phyloP scores from a whole-genome alignment of 495 filamentous ascomycete species.

The Alectoria sarmentosa region DNA sequence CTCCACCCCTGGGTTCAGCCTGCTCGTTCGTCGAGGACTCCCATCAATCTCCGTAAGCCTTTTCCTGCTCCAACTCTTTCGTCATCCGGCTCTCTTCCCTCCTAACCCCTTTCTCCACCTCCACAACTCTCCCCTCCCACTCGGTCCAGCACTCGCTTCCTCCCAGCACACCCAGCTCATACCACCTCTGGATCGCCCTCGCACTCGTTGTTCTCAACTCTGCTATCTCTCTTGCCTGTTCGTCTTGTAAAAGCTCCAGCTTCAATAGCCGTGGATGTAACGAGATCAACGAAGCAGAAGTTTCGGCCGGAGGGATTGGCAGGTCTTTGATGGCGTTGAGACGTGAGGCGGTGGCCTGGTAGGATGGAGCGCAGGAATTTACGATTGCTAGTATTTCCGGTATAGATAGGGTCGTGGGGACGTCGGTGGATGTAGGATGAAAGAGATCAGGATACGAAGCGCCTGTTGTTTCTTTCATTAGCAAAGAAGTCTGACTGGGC shows the following conservation, averaged over 20 bases:
- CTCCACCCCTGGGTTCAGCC: neutral
- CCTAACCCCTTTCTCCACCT: constrained; percentile 58
- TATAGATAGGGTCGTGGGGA: constrained; percentile 38
- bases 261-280: constrained; percentile 64
- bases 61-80: constrained; percentile 35
- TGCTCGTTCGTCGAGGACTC: neutral
- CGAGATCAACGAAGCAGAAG: constrained; percentile 59
- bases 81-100: constrained; percentile 46
- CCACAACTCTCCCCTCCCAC: constrained; percentile 60
- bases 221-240: constrained; percentile 65
- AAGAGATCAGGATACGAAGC: constrained; percentile 54
- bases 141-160: constrained; percentile 67
- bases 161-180: constrained; percentile 62
- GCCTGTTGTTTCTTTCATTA: constrained; percentile 34
- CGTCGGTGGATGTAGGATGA: constrained; percentile 33
- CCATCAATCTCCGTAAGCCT: constrained; percentile 19
- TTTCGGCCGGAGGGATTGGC: constrained; percentile 61
- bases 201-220: constrained; percentile 69
- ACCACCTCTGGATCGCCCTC: constrained; percentile 67
- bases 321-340: constrained; percentile 74
- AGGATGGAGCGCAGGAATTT: constrained; percentile 65
- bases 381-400: constrained; percentile 56
- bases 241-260: constrained; percentile 56
- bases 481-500: neutral
- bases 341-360: constrained; percentile 68